Evolutionary conservation across 2,329 filamentous ascomycete species (phyloP), one percentile per base, ranked within the genome.

Genomic region (Chrysoporthe austroafricana): DNA sequence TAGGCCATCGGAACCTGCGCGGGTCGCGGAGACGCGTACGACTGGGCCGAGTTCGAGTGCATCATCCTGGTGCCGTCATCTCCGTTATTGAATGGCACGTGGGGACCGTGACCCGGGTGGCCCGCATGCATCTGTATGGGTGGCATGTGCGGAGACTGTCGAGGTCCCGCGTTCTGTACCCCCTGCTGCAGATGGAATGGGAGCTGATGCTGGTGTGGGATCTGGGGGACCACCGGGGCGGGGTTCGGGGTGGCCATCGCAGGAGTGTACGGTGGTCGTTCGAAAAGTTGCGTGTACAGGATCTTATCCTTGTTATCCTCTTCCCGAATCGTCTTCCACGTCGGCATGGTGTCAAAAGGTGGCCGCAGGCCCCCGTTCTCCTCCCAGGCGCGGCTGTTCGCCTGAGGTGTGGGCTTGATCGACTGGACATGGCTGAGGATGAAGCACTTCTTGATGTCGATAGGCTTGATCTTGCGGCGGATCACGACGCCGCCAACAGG

Each of bases 11-110:
- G 88, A 18, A 88, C 85, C 71, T 90, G 90, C 63, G 88, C 86
- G 73, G 94, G 86, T 62, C 94, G 89, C 61, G 95, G 94, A 18
- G 94, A 97, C 9, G 92, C 91, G 77, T 93, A 96, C 2, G 93
- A 93, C 73, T 94, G 93, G 3, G 90, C 90, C 34, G 92, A 94
- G 72, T 90, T 94, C 7, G 90, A 91, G 67, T 92, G 92, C 81
- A 96, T 91, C 92, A 97, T 97, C 63, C 94, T 88, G 56, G 65
- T 68, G 75, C 94, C 92, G 68, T 94, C 91, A 72, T 97, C 94
- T 72, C 90, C 89, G 68, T 89, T 90, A 73, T 90, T 92, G 72
- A 90, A 91, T 3, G 87, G 86, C 18, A 85, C 85, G 63, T 88
- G 87, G 54, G 89, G 86, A 6, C 85, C 86, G 71, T 91, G 91